Conservation (phyloP, 257 asterid species). For the Nicotiana obtusifolia region DNA sequence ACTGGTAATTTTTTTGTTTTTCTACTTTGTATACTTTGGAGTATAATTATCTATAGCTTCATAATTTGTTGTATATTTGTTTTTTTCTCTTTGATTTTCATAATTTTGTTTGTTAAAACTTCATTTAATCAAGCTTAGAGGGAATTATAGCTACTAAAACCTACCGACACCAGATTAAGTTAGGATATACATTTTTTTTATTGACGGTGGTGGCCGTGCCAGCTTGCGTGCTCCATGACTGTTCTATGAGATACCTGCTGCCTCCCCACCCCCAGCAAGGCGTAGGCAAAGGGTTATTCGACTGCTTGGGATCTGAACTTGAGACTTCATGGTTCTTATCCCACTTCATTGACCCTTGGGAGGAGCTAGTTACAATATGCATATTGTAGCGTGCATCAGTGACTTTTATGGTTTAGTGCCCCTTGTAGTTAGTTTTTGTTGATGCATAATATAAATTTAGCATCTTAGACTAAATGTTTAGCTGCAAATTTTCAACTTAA, state of each 20-base stretch:
- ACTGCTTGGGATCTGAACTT: no score
- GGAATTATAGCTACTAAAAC: background rate
- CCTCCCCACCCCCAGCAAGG: no score
- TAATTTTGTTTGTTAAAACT: background rate
- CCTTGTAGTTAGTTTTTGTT: background rate
- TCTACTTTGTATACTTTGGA: no score
- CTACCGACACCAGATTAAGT: background rate
- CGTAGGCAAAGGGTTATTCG: no score
- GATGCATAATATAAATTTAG: background rate
- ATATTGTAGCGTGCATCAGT: background rate
- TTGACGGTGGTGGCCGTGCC: no score
- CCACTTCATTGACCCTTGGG: no score
- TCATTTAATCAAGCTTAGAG: background rate
- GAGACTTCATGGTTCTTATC: no score
- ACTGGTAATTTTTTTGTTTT: conserved; percentile 44
- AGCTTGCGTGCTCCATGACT: no score
- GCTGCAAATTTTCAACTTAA: background rate
- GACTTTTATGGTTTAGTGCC: background rate
- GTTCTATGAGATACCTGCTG: no score
- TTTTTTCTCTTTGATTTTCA: background rate
- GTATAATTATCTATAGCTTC: background rate
- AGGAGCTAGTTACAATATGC: background rate
- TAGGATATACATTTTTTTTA: background rate
- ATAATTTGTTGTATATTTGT: background rate
- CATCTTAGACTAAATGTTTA: background rate